Conservation (phyloP, 2,329 filamentous ascomycete genomes). For the Passalora sequoiae region DNA sequence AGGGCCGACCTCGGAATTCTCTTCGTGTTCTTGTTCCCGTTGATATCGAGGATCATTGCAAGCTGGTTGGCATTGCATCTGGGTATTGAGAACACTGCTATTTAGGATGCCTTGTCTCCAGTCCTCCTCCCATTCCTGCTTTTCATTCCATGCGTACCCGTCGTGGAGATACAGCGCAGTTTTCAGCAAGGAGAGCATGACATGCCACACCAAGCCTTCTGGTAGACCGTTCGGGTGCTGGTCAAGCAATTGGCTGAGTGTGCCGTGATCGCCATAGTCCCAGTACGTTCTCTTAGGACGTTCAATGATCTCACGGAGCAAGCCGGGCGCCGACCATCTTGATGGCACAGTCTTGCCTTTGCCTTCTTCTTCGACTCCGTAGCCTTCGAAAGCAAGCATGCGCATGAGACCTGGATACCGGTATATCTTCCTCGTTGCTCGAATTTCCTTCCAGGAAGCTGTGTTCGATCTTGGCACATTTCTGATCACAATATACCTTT, state of each 20-base stretch:
- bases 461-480: neutral
- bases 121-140: too few species aligned
- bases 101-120: too few species aligned
- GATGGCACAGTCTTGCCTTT: too few species aligned
- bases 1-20: too few species aligned
- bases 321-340: too few species aligned
- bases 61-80: neutral
- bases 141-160: neutral
- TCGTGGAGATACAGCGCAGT: constrained; percentile 6
- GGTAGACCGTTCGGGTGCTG: constrained; percentile 9
- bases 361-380: neutral
- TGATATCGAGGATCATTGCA: neutral
- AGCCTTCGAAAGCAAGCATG: neutral
- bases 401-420: neutral
- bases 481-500: neutral
- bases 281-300: constrained; percentile 1
- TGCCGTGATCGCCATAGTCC: constrained; percentile 11
- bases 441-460: neutral
- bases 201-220: constrained; percentile 16
- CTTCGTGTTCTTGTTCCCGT: too few species aligned
- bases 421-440: neutral
- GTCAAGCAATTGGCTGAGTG: constrained; percentile 4
- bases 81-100: neutral
- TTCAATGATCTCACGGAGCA: neutral
- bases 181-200: constrained; percentile 9